Base-by-base conservation (phyloP, 352 stramenopile species). In the Halophytophthora batemanensis region DNA sequence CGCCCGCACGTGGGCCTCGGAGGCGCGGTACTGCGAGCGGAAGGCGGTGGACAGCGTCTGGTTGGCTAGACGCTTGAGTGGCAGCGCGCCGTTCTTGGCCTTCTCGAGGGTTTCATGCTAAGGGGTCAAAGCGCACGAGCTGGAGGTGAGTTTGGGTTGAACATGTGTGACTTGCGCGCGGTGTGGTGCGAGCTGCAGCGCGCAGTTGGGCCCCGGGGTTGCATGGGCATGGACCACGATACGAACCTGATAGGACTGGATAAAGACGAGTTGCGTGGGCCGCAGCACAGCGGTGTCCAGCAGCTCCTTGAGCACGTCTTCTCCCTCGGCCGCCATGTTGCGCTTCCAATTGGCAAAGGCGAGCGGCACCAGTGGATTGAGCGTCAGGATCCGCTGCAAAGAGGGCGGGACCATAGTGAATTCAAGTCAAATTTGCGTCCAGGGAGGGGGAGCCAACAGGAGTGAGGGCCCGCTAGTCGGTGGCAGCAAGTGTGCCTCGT, bases 101-200 rank as follows among this genome's bases (percentile, higher is more conserved):
- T 87, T 84, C 13, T 74, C 68, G 36, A 92, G 40, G 23, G 80
- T 67, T 45, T 92, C 78, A 28, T 85, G 77, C 70, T 83, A 41
- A 28, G 34, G 3, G 23, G 31, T 45, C 39, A 42, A 29, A 33
- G n/a, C 10, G 25, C 25, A 31, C 25, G 25, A 31, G 25, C 4
- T 31, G 25, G 17, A 23, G 17, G 38, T 19, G 0, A 19, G 18
- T 22, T 8, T 44, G 47, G n/a, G 6, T 37, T 15, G 21, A 17
- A 56, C 39, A 56, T 44, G 61, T 5, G 18, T 10, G 6, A 21
- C 40, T 12, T 19, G 8, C 23, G 18, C 35, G 35, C 22, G 34
- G 33, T 17, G 19, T 36, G 41, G n/a, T 17, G 43, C 21, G 23
- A 13, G 33, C 33, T 38, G n/a, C 33, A 38, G 15, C 3, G 3